phyloP scores from a whole-genome alignment of 768 basidiomycete genomes.

The Suillus subaureus region DNA sequence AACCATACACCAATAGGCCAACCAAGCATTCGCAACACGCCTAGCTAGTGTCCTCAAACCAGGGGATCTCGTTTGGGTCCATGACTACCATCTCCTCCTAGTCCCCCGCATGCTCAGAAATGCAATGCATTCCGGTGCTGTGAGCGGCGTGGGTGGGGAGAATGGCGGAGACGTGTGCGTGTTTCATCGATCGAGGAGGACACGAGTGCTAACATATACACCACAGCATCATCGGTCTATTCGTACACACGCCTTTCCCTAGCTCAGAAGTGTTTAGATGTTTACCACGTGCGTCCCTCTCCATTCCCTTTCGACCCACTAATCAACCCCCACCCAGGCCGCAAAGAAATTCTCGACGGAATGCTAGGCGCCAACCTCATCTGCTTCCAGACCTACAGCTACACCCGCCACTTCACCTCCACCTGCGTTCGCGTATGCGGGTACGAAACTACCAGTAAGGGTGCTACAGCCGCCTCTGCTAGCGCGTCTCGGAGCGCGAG shows the following conservation, averaged over 20 bases:
- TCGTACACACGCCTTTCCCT: slow-evolving; percentile 98
- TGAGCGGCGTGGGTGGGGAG: slow-evolving; percentile 20
- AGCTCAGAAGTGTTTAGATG: slow-evolving; percentile 95
- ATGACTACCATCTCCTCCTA: slow-evolving; percentile 95
- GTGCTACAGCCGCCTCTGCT: slow-evolving; percentile 3
- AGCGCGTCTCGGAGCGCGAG: slow-evolving; percentile 4
- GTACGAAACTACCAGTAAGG: slow-evolving; percentile 68
- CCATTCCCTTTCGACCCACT: background rate
- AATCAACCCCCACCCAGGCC: slow-evolving; percentile 41
- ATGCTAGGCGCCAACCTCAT: slow-evolving; percentile 97
- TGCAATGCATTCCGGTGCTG: slow-evolving; percentile 39
- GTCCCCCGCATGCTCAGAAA: slow-evolving; percentile 84
- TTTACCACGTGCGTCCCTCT: slow-evolving; percentile 68
- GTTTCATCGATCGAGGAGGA: background rate
- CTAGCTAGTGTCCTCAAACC: slow-evolving; percentile 70
- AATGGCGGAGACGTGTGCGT: slow-evolving; percentile 30
- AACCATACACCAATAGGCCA: slow-evolving; percentile 54
- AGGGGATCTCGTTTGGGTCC: slow-evolving; percentile 93
- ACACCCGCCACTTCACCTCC: slow-evolving; percentile 92
- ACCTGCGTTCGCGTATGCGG: slow-evolving; percentile 97
- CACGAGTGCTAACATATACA: slow-evolving; percentile 3
- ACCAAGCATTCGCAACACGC: slow-evolving; percentile 54
- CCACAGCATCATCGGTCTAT: slow-evolving; percentile 74
- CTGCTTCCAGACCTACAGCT: slow-evolving; percentile 97
- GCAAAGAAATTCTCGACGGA: slow-evolving; percentile 94